phyloP scores from a whole-genome alignment of 2,329 filamentous ascomycete species.

The Daldinia sp. region DNA sequence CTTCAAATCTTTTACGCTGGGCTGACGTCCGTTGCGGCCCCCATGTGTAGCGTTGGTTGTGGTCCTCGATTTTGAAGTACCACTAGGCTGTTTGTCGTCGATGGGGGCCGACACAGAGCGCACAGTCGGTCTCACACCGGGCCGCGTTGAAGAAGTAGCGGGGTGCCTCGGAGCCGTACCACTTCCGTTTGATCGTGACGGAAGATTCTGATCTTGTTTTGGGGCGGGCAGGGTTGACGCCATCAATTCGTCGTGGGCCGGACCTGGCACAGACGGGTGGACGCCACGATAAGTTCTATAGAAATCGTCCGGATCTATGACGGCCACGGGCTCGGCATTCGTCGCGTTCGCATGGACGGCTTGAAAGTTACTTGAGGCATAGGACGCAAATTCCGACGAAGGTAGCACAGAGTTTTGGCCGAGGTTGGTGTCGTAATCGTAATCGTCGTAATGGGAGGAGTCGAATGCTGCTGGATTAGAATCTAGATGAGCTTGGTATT shows the following conservation, averaged over 20 bases:
- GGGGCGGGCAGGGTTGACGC: conserved; percentile 51
- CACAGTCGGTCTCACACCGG: conserved; percentile 52
- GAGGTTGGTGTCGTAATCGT: conserved; percentile 26
- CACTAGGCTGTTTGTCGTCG: conserved; percentile 52
- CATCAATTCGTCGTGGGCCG: conserved; percentile 51
- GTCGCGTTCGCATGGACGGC: conserved; percentile 52
- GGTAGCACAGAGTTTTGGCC: conserved; percentile 20
- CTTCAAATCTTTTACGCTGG: conserved; percentile 83
- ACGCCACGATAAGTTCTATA: conserved; percentile 59
- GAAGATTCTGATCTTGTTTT: conserved; percentile 53
- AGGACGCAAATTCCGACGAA: conserved; percentile 46
- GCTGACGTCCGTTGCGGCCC: conserved; percentile 53
- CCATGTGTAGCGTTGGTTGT: conserved; percentile 43
- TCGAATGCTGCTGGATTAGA: conserved; percentile 28
- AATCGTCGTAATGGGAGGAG: conserved; percentile 32
- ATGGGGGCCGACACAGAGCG: conserved; percentile 67
- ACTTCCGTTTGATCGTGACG: conserved; percentile 60
- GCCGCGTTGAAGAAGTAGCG: conserved; percentile 51
- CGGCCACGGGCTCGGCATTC: conserved; percentile 50
- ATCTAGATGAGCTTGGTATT: conserved; percentile 22
- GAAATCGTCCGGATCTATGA: conserved; percentile 63
- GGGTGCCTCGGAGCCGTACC: conserved; percentile 59
- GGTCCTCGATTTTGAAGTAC: conserved; percentile 44
- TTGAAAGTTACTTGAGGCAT: conserved; percentile 51
- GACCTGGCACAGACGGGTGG: conserved; percentile 37